These are phyloP conservation scores for Sporobolomyces phaffii DNA, from an alignment of 768 basidiomycete species.

Conservation along the genomic window DNA sequence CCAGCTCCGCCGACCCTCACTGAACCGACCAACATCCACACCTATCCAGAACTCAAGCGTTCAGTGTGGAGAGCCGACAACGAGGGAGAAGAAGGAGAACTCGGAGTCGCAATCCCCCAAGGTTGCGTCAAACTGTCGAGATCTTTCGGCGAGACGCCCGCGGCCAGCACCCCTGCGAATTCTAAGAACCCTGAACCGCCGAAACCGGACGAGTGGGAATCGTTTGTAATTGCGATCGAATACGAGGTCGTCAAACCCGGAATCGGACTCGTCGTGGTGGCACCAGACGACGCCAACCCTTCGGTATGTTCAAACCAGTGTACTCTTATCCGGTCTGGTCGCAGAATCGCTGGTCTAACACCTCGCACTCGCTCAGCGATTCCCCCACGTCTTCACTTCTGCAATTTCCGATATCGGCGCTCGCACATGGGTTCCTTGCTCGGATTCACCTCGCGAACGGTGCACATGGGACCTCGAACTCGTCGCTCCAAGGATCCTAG, in stretches of 20 bases:
- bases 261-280: conserved; percentile 76
- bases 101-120: conserved; percentile 76
- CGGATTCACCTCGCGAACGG: conserved; percentile 90
- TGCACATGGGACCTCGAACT: conserved; percentile 99
- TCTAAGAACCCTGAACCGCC: background rate
- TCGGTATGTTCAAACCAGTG: conserved; percentile 61
- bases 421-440: conserved; percentile 97
- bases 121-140: conserved; percentile 29
- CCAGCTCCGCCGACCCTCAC: conserved; percentile 57
- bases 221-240: conserved; percentile 67
- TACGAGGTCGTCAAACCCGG: conserved; percentile 76
- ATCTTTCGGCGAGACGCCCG: conserved; percentile 7
- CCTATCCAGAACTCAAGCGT: conserved; percentile 87
- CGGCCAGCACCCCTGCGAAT: conserved; percentile 36
- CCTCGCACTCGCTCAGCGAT: conserved; percentile 54
- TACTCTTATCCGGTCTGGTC: no score
- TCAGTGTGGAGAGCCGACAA: conserved; percentile 82
- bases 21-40: conserved; percentile 66
- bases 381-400: conserved; percentile 87
- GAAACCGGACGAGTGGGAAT: conserved; percentile 61
- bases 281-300: conserved; percentile 74
- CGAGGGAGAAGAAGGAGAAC: conserved; percentile 88
- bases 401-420: conserved; percentile 82
- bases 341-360: conserved; percentile 12
- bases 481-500: conserved; percentile 61